Percentiles rank a stretch among this genome's conserved stretches.
phyloP scores from a whole-genome alignment of 495 filamentous ascomycete species.

The Rhypophila decipiens region DNA sequence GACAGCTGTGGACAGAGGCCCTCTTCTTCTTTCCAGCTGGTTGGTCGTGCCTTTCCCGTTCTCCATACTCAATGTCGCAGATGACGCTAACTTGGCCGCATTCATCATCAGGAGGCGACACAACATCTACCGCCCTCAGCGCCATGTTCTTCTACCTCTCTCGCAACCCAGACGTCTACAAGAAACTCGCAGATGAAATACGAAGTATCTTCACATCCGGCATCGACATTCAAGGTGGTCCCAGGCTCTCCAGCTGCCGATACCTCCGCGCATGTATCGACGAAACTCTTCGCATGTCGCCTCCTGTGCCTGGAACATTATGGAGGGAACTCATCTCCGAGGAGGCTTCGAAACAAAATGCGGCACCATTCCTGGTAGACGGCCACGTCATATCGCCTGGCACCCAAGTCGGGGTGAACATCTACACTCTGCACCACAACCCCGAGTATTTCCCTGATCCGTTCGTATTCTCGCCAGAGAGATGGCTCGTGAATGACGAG shows the following conservation, averaged over 20 bases:
- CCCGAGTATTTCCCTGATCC: conserved; percentile 33
- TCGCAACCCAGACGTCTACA: conserved; percentile 36
- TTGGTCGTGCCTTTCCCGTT: no score
- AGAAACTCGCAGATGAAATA: conserved; percentile 34
- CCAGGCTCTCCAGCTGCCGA: conserved; percentile 43
- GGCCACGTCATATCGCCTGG: conserved; percentile 22
- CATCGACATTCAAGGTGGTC: conserved; percentile 29
- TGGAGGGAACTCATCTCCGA: conserved; percentile 36
- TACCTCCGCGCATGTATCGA: conserved; percentile 48
- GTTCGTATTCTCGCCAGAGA: conserved; percentile 35
- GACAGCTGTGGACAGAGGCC: no score
- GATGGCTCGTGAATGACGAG: conserved; percentile 27
- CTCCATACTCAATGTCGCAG: no score
- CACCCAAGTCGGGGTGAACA: conserved; percentile 29
- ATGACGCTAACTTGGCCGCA: no score
- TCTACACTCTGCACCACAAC: conserved; percentile 38
- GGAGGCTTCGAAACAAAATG: no score
- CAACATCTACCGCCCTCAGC: conserved; percentile 39
- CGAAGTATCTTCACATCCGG: conserved; percentile 28
- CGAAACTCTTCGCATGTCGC: conserved; percentile 53
- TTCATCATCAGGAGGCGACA: no score
- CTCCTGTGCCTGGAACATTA: conserved; percentile 42
- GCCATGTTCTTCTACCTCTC: conserved; percentile 51
- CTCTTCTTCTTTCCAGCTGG: no score
- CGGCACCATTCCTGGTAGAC: conserved; percentile 32